phyloP scores from a whole-genome alignment of 495 filamentous ascomycete genomes.

The Aspergillus leporis region DNA sequence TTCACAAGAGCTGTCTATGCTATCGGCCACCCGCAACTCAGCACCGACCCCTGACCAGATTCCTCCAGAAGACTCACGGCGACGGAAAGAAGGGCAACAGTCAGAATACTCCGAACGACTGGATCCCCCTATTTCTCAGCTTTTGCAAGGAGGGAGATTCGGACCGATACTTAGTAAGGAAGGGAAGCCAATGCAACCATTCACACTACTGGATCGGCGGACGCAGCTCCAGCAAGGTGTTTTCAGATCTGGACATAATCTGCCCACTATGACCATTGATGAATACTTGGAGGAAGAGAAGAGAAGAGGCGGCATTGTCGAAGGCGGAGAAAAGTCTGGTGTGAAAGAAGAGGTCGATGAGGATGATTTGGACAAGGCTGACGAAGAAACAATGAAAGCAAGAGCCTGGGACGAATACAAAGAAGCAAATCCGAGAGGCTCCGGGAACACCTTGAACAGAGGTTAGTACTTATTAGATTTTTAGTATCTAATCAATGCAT shows the following conservation, averaged over 20 bases:
- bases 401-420: constrained; percentile 93
- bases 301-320: constrained; percentile 81
- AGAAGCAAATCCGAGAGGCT: constrained; percentile 85
- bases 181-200: constrained; percentile 88
- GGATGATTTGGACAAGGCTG: constrained; percentile 81
- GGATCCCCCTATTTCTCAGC: constrained; percentile 60
- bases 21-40: constrained; percentile 66
- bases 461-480: constrained; percentile 46
- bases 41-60: constrained; percentile 27
- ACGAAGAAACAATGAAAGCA: constrained; percentile 89
- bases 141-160: constrained; percentile 50
- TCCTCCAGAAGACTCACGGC: constrained; percentile 49
- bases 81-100: constrained; percentile 39
- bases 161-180: constrained; percentile 79
- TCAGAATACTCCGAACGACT: constrained; percentile 73
- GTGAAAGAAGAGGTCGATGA: constrained; percentile 74
- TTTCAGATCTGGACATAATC: constrained; percentile 85
- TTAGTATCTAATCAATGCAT: neutral
- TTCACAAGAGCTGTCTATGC: constrained; percentile 77
- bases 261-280: constrained; percentile 97
- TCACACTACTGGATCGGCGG: constrained; percentile 79
- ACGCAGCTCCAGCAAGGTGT: constrained; percentile 79
- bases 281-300: constrained; percentile 95
- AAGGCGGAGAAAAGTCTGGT: constrained; percentile 81
- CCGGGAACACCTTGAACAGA: constrained; percentile 84